Base-by-base conservation (phyloP, 441 rosid genomes). In the Erysimum cheiri region DNA sequence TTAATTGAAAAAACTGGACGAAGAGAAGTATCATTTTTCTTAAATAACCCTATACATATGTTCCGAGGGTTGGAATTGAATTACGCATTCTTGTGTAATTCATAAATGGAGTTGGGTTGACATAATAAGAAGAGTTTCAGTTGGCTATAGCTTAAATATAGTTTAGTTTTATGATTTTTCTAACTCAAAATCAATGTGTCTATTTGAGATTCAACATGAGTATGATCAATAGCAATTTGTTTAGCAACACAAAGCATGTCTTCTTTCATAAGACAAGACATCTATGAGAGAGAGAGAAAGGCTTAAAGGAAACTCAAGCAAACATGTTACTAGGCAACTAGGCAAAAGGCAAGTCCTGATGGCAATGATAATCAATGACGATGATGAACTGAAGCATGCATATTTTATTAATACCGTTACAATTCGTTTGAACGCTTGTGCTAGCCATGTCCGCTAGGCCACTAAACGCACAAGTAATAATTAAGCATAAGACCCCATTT, bases 231-330 rank as follows among this genome's bases (percentile, higher is more conserved):
- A n/a, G n/a, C n/a, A n/a, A 46, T 9, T 48, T 48, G 29, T 48
- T 19, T 48, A 48, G 28, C 53, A 48, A 48, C 13, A 22, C 3
- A 47, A 47, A 19, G 6, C 28, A 47, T 47, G 52, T 47, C 52
- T 19, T 47, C 47, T n/a, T 41, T 6, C 47, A 19, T 47, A 19
- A 48, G 53, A 48, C 29, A 48, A 4, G 28, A 48, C 29, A 47
- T 19, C 28, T 47, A 22, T 9, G 6, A 49, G 4, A 49, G 31
- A 24, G 26, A 24, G 54, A 5, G 8, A 24, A 13, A 50, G 15
- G 33, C 33, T 50, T 50, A 50, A 50, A 14, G 31, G 33, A 50
- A 50, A 26, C 31, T 11, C 54, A 49, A 24, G 54, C 54, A 49
- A 0, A 26, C n/a, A 49, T 49, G 31, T 22, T 24, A 26, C 33